Base-by-base conservation (phyloP, 768 basidiomycete species). In the Boletus vinaceobasis region DNA sequence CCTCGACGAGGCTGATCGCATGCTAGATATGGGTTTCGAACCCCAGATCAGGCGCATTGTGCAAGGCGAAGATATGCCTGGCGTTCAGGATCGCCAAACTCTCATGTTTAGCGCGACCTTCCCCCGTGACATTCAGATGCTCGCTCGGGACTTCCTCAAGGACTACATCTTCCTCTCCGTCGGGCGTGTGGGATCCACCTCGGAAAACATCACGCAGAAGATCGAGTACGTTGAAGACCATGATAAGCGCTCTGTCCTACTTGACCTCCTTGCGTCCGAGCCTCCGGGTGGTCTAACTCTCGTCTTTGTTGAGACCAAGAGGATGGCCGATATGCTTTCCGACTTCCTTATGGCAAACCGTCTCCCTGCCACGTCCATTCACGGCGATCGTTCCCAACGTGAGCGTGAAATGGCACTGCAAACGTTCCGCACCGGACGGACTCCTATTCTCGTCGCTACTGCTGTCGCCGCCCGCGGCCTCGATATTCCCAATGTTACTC, bases 21-120 rank as follows among this genome's bases (percentile, higher is more conserved):
- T 99, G 97, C 83, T 99, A 68, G 97, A 99, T 79, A 99, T 99
- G 97, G 97, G 97, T 87, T 99, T 99, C 80, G 97, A 99, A 74
- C 97, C 97, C 52, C 97, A 98, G 76, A 99, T 99, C 67, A 84
- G 97, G 60, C 84, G 93, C 32, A 99, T 99, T 68, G 97, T 99
- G 19, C 92, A 99, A 73, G 90, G 91, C 63, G 93, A 94, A 67
- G 97, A 99, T 71, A 99, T 99, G 97, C 93, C 97, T n/a, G 88
- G 86, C 43, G 84, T 88, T 14, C 75, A 81, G 27, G 86, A 93
- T 13, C 90, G 97, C 58, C 97, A 98, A 71, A 99, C 97, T 2
- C 89, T 99, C 75, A 99, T 99, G 97, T 99, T 99, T 77, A 93
- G 90, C 57, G 97, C 97, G 43, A 98, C 97, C 40, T 99, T 99